Base-by-base conservation (phyloP, 2,329 filamentous ascomycete species). In the Plenodomus tracheiphilus region DNA sequence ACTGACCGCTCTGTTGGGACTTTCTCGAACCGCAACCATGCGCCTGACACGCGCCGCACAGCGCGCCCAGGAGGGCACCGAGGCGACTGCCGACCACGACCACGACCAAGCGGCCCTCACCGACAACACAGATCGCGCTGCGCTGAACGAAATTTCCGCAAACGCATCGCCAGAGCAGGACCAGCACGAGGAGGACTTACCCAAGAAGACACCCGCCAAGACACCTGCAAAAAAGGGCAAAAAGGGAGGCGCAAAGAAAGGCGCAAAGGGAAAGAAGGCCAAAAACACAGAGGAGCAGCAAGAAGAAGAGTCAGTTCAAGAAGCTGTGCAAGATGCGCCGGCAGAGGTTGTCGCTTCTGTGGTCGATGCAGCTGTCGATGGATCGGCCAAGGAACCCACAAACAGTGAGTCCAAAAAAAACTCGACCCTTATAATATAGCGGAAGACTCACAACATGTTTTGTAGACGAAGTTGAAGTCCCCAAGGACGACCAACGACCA, bases 31-130 rank as follows among this genome's bases (percentile, higher is more conserved):
- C 46, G 53, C 40, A 38, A 62, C 51, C 32, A 73, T 73, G 70
- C 75, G 75, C 66, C 65, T 77, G 52, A 78, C 75, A 46, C 73
- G 76, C 49, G 73, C 75, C 30, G 71, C 72, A 39, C 65, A 71
- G 56, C 67, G 74, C 62, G 72, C 74, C 49, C 72, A 74, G 42
- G 60, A 74, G 45, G 62, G 70, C 61, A 62, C 66, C 34, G 68
- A 72, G 50, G 5, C 22, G 10, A 32, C 28, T 8, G 6, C 28
- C 9, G 28, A 32, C 28, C 28, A 32, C 9, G 28, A 32, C 28
- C 28, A 8, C 9, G 70, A 74, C 46, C 64, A 69, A 8, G 51
- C 64, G 43, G 71, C 72, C 41, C 57, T 69, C 50, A 58, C 63
- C 28, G 58, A 64, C 19, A 44, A 47, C 41, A 53, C 53, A 7